A percentile compares a stretch with the other conserved stretches of the same genome.
Evolutionary conservation across 352 stramenopile genomes (phyloP).

Genomic region (Phytophthora pini): DNA sequence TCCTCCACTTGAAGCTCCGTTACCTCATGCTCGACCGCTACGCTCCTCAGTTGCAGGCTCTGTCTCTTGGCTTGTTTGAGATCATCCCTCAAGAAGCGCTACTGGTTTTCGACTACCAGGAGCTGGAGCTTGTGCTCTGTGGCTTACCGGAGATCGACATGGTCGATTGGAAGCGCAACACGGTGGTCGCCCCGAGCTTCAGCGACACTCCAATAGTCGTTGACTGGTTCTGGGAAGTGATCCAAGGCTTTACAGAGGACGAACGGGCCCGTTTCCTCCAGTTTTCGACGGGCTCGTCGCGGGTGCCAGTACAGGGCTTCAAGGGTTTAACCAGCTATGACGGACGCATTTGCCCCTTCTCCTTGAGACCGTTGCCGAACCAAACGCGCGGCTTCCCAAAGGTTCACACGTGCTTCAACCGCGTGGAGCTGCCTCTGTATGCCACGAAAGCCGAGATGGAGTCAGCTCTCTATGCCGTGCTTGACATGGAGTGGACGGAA

Average conservation of each 20-base stretch:
- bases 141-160: conserved; percentile 90
- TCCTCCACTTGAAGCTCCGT: conserved; percentile 93
- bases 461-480: conserved; percentile 94
- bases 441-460: conserved; percentile 91
- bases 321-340: conserved; percentile 85
- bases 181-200: conserved; percentile 59
- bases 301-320: conserved; percentile 88
- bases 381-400: conserved; percentile 75
- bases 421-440: conserved; percentile 83
- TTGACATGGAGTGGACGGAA: conserved; percentile 96
- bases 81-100: conserved; percentile 96
- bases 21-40: conserved; percentile 96
- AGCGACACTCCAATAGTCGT: conserved; percentile 52
- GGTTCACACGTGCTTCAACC: conserved; percentile 89
- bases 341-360: conserved; percentile 80
- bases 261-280: conserved; percentile 86
- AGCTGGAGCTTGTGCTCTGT: conserved; percentile 92
- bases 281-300: conserved; percentile 86
- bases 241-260: conserved; percentile 64
- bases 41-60: conserved; percentile 88
- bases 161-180: conserved; percentile 88
- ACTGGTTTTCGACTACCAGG: conserved; percentile 98
- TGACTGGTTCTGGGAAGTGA: conserved; percentile 83
- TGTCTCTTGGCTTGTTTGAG: conserved; percentile 95
- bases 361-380: conserved; percentile 59